Conservation (phyloP, 2,329 filamentous ascomycete genomes). For the Alternaria arborescens region DNA sequence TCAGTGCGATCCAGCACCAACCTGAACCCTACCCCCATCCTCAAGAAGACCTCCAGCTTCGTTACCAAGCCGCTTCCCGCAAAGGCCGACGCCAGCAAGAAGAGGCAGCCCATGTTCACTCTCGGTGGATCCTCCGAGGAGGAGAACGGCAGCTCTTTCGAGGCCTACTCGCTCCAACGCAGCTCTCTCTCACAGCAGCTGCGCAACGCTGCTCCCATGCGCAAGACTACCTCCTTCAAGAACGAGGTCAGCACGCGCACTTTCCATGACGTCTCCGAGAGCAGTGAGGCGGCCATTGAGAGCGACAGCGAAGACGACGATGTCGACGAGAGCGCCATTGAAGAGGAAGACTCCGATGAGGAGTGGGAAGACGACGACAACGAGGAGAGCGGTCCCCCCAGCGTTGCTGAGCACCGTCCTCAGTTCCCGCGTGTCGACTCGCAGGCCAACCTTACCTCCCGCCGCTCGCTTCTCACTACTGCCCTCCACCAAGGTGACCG, state of each 20-base stretch:
- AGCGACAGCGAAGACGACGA: constrained; percentile 67
- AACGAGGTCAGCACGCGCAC: constrained; percentile 75
- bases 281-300: constrained; percentile 69
- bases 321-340: constrained; percentile 66
- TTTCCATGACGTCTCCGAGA: constrained; percentile 65
- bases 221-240: constrained; percentile 85
- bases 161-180: constrained; percentile 61
- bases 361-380: constrained; percentile 70
- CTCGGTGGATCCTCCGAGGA: constrained; percentile 85
- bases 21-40: constrained; percentile 67
- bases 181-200: constrained; percentile 65
- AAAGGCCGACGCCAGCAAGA: constrained; percentile 60
- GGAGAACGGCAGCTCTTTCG: constrained; percentile 80
- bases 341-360: constrained; percentile 67
- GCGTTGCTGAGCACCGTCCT: constrained; percentile 74
- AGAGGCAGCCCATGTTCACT: constrained; percentile 74
- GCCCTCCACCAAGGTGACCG: constrained; percentile 85
- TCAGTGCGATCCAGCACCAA: constrained; percentile 70
- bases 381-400: constrained; percentile 82
- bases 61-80: constrained; percentile 38
- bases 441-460: constrained; percentile 81
- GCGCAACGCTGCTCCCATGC: constrained; percentile 56
- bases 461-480: constrained; percentile 87
- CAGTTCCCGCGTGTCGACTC: constrained; percentile 94
- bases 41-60: constrained; percentile 59